Percentiles rank a stretch among this genome's conserved stretches.
These are phyloP conservation scores for Haematococcus lacustris DNA, from an alignment of 139 green algal species.

Conservation along the genomic window DNA sequence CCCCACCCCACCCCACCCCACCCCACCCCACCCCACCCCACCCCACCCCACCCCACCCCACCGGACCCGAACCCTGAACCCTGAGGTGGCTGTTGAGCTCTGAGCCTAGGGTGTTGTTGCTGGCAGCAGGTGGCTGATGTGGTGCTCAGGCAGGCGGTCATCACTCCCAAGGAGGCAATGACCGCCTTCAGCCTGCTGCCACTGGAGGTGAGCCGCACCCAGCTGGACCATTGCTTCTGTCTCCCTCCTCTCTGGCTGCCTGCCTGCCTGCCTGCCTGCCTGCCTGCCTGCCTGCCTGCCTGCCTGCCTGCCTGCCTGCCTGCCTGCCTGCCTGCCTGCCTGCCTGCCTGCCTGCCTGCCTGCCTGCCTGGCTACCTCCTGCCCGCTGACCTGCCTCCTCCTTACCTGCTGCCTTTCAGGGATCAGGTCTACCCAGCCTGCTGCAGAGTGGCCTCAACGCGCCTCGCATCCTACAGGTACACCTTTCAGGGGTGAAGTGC, in stretches of 20 bases:
- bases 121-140: conserved; percentile 40
- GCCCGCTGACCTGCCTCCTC: background rate
- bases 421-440: conserved; percentile 54
- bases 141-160: conserved; percentile 45
- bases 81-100: too few species aligned
- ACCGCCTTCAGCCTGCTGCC: conserved; percentile 75
- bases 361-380: background rate
- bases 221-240: too few species aligned
- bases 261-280: background rate
- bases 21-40: too few species aligned
- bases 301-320: too few species aligned
- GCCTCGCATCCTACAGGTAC: conserved; percentile 72
- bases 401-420: conserved; percentile 17
- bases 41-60: too few species aligned
- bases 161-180: conserved; percentile 56
- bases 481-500: too few species aligned
- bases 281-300: background rate
- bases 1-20: too few species aligned
- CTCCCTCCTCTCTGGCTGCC: background rate
- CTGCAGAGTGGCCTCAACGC: conserved; percentile 76
- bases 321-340: too few species aligned
- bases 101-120: background rate
- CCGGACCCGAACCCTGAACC: too few species aligned
- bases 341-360: background rate
- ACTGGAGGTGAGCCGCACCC: conserved; percentile 30